These are phyloP conservation scores for Acanthamoeba lenticulata DNA, from an alignment of 208 protist species.

Conservation along the genomic window DNA sequence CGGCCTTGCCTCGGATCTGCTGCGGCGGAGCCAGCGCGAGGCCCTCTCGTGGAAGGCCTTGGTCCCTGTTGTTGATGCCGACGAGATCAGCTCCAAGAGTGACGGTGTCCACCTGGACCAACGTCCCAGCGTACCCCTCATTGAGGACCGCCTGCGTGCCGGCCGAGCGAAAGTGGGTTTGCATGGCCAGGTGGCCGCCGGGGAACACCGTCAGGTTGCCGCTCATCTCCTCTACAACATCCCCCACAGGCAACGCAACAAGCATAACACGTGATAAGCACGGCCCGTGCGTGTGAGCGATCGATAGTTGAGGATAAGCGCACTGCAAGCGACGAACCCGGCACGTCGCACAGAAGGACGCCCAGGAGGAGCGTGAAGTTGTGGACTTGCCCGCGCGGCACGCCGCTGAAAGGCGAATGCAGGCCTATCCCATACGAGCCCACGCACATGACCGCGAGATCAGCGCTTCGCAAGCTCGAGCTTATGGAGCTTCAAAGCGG, in stretches of 20 bases:
- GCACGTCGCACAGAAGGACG: conserved; percentile 43
- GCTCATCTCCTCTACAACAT: conserved; percentile 15
- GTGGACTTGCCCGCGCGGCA: background rate
- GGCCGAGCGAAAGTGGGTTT: background rate
- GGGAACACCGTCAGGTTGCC: conserved; percentile 65
- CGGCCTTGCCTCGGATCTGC: conserved; percentile 57
- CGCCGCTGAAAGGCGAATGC: background rate
- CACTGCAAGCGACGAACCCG: background rate
- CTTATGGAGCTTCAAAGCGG: background rate
- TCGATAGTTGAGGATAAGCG: background rate
- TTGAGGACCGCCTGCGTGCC: background rate
- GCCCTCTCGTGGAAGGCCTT: background rate
- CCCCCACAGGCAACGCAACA: background rate
- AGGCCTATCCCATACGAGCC: background rate
- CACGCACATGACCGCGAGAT: background rate
- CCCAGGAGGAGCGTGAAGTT: conserved; percentile 60
- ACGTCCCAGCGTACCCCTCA: background rate
- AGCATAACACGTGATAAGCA: background rate
- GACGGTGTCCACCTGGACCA: background rate
- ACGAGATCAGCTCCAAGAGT: background rate
- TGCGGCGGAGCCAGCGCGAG: background rate
- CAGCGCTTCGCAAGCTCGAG: background rate
- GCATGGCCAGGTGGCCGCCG: conserved; percentile 18
- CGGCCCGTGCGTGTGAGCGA: too few relatives aligned
- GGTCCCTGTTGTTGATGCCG: background rate